Evolutionary conservation across 1,284 basidiomycete genomes (phyloP), one percentile per base, ranked within the genome.

Genomic region (Ceratobasidium sp.): DNA sequence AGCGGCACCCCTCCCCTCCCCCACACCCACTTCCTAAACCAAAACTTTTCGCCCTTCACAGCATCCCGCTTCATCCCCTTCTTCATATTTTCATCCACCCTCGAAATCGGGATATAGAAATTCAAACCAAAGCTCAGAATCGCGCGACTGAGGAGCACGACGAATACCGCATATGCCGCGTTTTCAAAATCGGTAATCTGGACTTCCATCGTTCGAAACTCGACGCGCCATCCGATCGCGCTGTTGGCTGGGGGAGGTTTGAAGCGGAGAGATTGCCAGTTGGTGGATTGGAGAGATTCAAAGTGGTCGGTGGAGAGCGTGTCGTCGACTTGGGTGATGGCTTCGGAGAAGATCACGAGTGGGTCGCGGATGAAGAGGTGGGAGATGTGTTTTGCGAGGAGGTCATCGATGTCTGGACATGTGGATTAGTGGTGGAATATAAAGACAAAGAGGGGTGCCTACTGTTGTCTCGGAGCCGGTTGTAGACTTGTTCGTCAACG

Each of bases 151-250:
- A 99, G 86, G 34, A 99, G 88, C 5, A 98, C 95, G 76, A 98
- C 88, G 81, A 99, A 99, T 56, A 98, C 89, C 39, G 94, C 90
- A 81, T 96, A 98, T 0, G 98, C 96, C 0, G 98, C 98, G 81
- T 99, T 99, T 84, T 99, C 98, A 81, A 96, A 99, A 84, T 99
- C 98, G 27, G 98, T 99, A 80, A 97, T 88, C 81, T 99, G 98
- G 2, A 99, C 95, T 82, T 99, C 98, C 98, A 99, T 99, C 79
- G 93, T 94, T 64, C 98, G 88, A 84, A 99, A 99, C 82, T 99
- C 98, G 22, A 99, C 96, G 54, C 98, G 88, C 98, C 98, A 99
- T 31, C 98, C 98, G 75, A 99, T 98, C n/a, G 89, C 81, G 1
- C 95, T 95, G 74, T 93, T 91, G 0, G 93, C 91, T n/a, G 46